Percentiles rank a stretch among this genome's conserved stretches.
Conservation (phyloP, 2,329 filamentous ascomycete species). For the Juglanconis oblonga region DNA sequence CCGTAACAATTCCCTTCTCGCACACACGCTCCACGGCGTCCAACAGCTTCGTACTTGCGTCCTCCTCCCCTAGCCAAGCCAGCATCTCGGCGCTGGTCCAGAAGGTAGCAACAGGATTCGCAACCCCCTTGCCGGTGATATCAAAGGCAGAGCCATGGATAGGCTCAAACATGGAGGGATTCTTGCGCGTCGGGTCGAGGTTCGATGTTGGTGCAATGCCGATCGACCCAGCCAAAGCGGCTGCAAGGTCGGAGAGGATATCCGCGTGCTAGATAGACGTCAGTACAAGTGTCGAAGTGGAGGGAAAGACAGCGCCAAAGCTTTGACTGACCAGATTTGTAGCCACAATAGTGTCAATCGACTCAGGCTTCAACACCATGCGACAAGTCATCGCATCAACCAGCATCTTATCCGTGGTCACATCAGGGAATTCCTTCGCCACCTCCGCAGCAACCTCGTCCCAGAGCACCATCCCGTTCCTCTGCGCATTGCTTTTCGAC, state of each 20-base stretch:
- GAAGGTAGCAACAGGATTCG: slow-evolving; percentile 53
- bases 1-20: slow-evolving; percentile 45
- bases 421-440: slow-evolving; percentile 56
- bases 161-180: slow-evolving; percentile 56
- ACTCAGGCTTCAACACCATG: slow-evolving; percentile 59
- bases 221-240: slow-evolving; percentile 65
- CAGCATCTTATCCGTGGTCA: slow-evolving; percentile 61
- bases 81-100: slow-evolving; percentile 55
- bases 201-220: slow-evolving; percentile 66
- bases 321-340: slow-evolving; percentile 47
- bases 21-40: slow-evolving; percentile 47
- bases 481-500: slow-evolving; percentile 64
- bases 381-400: slow-evolving; percentile 48
- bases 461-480: slow-evolving; percentile 68
- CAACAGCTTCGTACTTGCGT: slow-evolving; percentile 44
- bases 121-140: slow-evolving; percentile 50
- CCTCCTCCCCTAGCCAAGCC: slow-evolving; percentile 48
- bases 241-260: slow-evolving; percentile 65
- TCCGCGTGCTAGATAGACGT: slow-evolving; percentile 42
- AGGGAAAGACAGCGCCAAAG: neutral
- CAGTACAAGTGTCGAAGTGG: neutral
- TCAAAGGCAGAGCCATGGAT: slow-evolving; percentile 55
- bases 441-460: slow-evolving; percentile 58
- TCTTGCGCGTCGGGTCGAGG: slow-evolving; percentile 53
- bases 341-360: slow-evolving; percentile 60